Evolutionary conservation across 176 grass and related monocot genomes (phyloP), one percentile per base, ranked within the genome.

Genomic region (Alloteropsis semialata): DNA sequence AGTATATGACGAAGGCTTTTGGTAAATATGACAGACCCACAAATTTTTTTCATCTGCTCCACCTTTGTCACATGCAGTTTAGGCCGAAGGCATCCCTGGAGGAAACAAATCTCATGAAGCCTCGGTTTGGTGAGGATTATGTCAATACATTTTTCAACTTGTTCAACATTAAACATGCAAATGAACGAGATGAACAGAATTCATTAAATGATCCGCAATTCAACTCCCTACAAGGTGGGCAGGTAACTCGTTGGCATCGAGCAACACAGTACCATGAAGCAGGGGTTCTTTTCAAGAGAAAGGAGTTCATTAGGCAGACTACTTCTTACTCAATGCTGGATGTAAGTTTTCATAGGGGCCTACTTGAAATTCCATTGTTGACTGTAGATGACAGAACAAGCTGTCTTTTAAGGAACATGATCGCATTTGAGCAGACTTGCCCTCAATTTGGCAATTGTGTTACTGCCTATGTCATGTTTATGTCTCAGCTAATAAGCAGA

Each of bases 341-440:
- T 2, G 4, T 83, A 30, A 61, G 8, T 3, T 83, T 83, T 58
- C 5, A 19, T 3, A 25, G 59, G 9, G 67, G 80, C 11, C 9
- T 39, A 45, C 55, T 83, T 7, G 80, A 83, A 72, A 74, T 83
- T 39, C 80, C 80, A 8, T 59, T 48, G 15, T 27, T 83, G 25
- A 3, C 1, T 9, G 38, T 83, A 12, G 69, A 73, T 29, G 80
- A 83, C 27, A 19, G 9, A 13, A 27, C 80, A 5, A 10, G 80
- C 0, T 43, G 46, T 0, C n/a, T 83, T 21, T 74, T 74, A 1
- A 58, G 66, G 67, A 83, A 83, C 33, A 4, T 83, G 27, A 14
- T 83, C n/a, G 66, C 80, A 2, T 83, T 83, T 73, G 80, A 83
- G 38, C 80, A 83, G 54, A 83, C 45, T 27, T 8, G 0, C 11